Base-by-base conservation (phyloP, 768 basidiomycete species). In the Fistulinella prunicolor region DNA sequence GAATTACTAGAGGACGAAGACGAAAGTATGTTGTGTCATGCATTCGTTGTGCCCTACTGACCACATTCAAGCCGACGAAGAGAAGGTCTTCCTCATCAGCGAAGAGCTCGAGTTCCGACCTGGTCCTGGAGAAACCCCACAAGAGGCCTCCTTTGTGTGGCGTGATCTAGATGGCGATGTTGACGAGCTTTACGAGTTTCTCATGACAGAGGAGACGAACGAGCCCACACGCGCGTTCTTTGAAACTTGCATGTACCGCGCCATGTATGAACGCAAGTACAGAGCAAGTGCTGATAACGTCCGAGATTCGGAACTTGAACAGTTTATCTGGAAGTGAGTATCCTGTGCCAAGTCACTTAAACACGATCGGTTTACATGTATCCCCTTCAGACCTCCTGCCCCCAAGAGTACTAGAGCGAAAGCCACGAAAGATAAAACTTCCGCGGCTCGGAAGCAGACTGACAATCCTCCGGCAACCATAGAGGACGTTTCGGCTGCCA, bases 261-360 rank as follows among this genome's bases (percentile, higher is more conserved):
- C 95, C 49, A 93, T 98, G 84, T 98, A 86, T 67, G 96, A 99
- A 64, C 82, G 94, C 69, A 94, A 94, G 72, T 86, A 87, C 73
- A 84, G 76, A 58, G 73, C 57, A 42, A 81, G 80, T 56, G 88
- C 89, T 10, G 85, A 89, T 46, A 79, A 74, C 50, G 78, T 85
- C 16, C 67, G 65, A 24, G 86, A 91, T 57, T 68, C 74, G 1
- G 83, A 88, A 26, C 71, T 97, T 29, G 80, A 85, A 26, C 80
- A 89, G 60, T 90, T 97, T 60, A 81, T 88, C 19, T 88, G 85
- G 80, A 77, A 77, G 89, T 93, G 58, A 67, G 87, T 78, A 20
- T 17, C n/a, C 42, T n/a, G 20, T n/a, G 19, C 28, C 28, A 32
- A 38, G 13, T 20, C 1, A 1, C 24, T 34, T 29, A 29, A 26